phyloP scores from a whole-genome alignment of 2,329 filamentous ascomycete genomes.

The Fusarium torulosum region DNA sequence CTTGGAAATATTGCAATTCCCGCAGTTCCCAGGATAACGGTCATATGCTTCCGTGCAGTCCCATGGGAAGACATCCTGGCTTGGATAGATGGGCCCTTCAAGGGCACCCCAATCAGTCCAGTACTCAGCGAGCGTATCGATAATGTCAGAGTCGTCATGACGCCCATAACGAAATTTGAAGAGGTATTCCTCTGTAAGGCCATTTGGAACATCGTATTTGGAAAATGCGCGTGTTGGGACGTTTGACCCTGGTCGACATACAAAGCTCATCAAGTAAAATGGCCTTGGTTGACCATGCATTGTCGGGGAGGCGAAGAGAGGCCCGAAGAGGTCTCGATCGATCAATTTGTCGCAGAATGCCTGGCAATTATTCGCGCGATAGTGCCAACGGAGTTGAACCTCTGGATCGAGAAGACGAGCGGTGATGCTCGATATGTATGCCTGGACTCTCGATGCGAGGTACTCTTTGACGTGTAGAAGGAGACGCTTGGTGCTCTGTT shows the following conservation, averaged over 20 bases:
- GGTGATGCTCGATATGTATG: slow-evolving; percentile 50
- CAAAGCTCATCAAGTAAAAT: slow-evolving; percentile 57
- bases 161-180: slow-evolving; percentile 54
- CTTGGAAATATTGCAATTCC: slow-evolving; percentile 57
- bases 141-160: slow-evolving; percentile 56
- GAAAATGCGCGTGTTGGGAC: slow-evolving; percentile 41
- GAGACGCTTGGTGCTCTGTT: slow-evolving; percentile 17
- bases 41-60: slow-evolving; percentile 60
- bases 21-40: slow-evolving; percentile 53
- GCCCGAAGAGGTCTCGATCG: slow-evolving; percentile 46
- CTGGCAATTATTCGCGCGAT: slow-evolving; percentile 53
- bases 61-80: slow-evolving; percentile 59
- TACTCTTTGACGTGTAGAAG: slow-evolving; percentile 42
- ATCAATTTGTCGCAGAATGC: slow-evolving; percentile 54
- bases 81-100: slow-evolving; percentile 52
- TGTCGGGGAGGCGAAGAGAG: slow-evolving; percentile 41
- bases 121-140: slow-evolving; percentile 58
- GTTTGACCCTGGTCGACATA: slow-evolving; percentile 48
- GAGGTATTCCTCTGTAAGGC: slow-evolving; percentile 58
- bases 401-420: slow-evolving; percentile 46
- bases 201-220: slow-evolving; percentile 54
- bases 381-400: slow-evolving; percentile 49
- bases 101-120: slow-evolving; percentile 60
- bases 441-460: slow-evolving; percentile 41
- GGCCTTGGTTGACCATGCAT: background rate